Conservation (phyloP, 495 filamentous ascomycete species). For the Aspergillus cavernicola region DNA sequence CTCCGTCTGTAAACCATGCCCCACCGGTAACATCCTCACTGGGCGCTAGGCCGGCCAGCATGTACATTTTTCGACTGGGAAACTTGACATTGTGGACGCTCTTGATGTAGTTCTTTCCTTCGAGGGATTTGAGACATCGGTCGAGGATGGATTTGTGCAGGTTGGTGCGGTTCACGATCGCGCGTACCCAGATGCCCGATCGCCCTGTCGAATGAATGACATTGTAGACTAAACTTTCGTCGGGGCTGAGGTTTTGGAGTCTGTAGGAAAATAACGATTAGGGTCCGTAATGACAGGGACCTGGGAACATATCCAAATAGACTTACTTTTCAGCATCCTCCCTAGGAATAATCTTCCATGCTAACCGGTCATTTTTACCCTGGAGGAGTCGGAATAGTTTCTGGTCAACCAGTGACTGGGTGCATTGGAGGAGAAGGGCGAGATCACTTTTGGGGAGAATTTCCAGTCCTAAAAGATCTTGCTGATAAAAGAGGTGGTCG, state of each 20-base stretch:
- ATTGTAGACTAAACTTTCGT: slow-evolving; percentile 78
- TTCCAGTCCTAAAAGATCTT: slow-evolving; percentile 58
- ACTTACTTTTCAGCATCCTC: slow-evolving; percentile 70
- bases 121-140: slow-evolving; percentile 71
- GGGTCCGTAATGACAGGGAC: background rate
- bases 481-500: slow-evolving; percentile 59
- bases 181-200: slow-evolving; percentile 85
- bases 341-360: slow-evolving; percentile 62
- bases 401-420: slow-evolving; percentile 61
- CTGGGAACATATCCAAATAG: background rate
- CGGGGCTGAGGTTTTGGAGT: slow-evolving; percentile 59
- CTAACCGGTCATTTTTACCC: slow-evolving; percentile 49
- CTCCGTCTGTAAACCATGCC: slow-evolving; percentile 86
- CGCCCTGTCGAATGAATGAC: slow-evolving; percentile 76
- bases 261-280: slow-evolving; percentile 32
- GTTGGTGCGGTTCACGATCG: slow-evolving; percentile 68
- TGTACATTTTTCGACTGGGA: slow-evolving; percentile 62
- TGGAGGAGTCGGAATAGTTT: slow-evolving; percentile 61
- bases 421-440: slow-evolving; percentile 53
- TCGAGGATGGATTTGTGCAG: slow-evolving; percentile 75
- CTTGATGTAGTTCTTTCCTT: slow-evolving; percentile 84
- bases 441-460: slow-evolving; percentile 59
- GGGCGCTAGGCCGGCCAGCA: slow-evolving; percentile 63
- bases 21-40: slow-evolving; percentile 88
- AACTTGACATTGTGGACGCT: slow-evolving; percentile 58